A percentile compares a stretch with the other conserved stretches of the same genome.
Evolutionary conservation across 1,284 basidiomycete genomes (phyloP).

Genomic region (Wallemia hederae): DNA sequence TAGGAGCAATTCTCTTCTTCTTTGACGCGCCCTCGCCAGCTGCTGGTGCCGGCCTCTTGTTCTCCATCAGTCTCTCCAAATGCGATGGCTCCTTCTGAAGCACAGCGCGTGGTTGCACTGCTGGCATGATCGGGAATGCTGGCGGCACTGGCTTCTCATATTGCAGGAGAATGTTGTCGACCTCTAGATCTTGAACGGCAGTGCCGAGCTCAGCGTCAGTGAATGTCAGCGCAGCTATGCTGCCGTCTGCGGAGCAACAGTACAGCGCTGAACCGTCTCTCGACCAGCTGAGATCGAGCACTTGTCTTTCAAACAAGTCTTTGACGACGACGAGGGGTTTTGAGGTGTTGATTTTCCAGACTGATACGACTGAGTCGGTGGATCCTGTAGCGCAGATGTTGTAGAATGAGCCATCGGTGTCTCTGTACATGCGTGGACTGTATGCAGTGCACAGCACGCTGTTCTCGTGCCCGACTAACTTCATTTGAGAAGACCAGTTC

Average conservation of each 20-base stretch:
- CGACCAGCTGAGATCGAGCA: slow-evolving; percentile 89
- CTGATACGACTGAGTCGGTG: slow-evolving; percentile 25
- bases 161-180: not conserved
- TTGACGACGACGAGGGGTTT: slow-evolving; percentile 71
- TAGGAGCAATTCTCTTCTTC: not conserved
- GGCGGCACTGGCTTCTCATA: not conserved
- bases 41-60: not conserved
- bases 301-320: slow-evolving; percentile 75
- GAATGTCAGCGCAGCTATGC: slow-evolving; percentile 62
- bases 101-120: not conserved
- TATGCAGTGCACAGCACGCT: slow-evolving; percentile 35
- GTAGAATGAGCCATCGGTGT: not conserved
- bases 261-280: slow-evolving; percentile 73
- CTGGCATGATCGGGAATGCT: not conserved
- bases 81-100: not conserved
- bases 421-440: not conserved
- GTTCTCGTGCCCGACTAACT: slow-evolving; percentile 86
- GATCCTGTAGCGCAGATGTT: slow-evolving; percentile 19
- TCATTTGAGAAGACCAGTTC: slow-evolving; percentile 63
- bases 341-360: slow-evolving; percentile 75
- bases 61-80: not conserved
- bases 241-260: slow-evolving; percentile 83
- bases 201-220: slow-evolving; percentile 51
- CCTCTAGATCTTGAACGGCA: not conserved
- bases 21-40: not conserved